Evolutionary conservation across 805 yeast genomes (phyloP), one percentile per base, ranked within the genome.

Genomic region (Barnettozyma sucrosica): DNA sequence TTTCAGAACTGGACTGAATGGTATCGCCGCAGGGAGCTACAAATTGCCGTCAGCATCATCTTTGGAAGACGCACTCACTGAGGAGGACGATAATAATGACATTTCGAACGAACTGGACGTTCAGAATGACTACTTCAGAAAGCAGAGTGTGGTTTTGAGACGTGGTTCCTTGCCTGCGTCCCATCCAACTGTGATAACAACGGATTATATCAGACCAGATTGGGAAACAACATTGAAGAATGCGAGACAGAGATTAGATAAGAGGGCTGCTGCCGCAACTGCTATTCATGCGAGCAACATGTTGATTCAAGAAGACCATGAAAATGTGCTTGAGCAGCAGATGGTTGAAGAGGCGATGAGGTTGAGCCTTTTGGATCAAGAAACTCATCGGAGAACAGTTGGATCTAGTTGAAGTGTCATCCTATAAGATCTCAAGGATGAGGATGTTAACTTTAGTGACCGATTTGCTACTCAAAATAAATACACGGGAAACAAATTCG

Each of bases 241-340:
- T 44, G 96, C 96, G 5, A 76, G 90, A 44, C 75, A 82, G 49
- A 82, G 82, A 54, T 68, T 89, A 32, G 96, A 95, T 0, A 76
- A 95, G 49, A 76, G 89, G 58, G 83, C 97, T 0, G 97, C 97
- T 0, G 88, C 96, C 13, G 98, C 98, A 0, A 87, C 88, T 30
- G 96, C 96, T 0, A 78, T 92, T 36, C 98, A 92, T 66, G 90
- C 95, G 2, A 81, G 95, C 11, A 89, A 89, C 48, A 75, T 88
- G 57, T 62, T 89, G 28, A 70, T 83, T 14, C 70, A 66, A 14
- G 57, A 62, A n/a, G 59, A 57, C 18, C 42, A 25, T n/a, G 62
- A 55, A 51, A 25, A 55, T 57, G 81, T 77, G 26, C 52, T 81
- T 40, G 88, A 89, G 63, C 85, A 85, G 48, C 71, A 83, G 55